These are phyloP conservation scores for Suillus occidentalis DNA, from an alignment of 768 basidiomycete genomes.

Conservation along the genomic window DNA sequence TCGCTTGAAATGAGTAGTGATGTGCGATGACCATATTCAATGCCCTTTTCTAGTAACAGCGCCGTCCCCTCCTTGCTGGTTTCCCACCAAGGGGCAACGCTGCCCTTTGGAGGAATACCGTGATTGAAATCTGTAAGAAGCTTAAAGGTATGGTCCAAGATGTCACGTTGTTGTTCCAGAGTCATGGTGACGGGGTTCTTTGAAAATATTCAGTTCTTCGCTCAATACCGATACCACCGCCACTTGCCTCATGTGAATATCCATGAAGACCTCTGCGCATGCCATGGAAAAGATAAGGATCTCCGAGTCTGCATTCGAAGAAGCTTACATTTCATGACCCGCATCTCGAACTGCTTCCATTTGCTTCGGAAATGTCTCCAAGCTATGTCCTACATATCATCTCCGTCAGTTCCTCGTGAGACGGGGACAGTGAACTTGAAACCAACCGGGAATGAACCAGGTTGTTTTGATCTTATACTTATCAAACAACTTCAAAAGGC, in stretches of 20 bases:
- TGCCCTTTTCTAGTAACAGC: conserved; percentile 67
- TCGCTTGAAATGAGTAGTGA: conserved; percentile 12
- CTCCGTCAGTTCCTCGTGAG: neutral
- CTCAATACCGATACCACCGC: neutral
- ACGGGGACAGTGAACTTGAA: neutral
- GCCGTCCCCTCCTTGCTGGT: conserved; percentile 64
- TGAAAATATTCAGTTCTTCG: neutral
- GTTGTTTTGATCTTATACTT: conserved; percentile 66
- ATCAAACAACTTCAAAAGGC: conserved; percentile 64
- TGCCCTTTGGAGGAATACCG: conserved; percentile 57
- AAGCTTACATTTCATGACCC: conserved; percentile 64
- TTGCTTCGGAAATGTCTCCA: conserved; percentile 73
- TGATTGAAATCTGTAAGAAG: conserved; percentile 66
- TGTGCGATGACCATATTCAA: conserved; percentile 58
- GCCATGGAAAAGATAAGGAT: neutral
- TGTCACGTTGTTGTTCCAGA: conserved; percentile 67
- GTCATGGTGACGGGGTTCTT: conserved; percentile 63
- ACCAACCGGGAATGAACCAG: conserved; percentile 69
- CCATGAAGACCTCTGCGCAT: conserved; percentile 58
- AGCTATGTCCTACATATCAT: conserved; percentile 52
- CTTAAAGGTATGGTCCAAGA: conserved; percentile 63
- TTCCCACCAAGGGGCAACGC: conserved; percentile 83
- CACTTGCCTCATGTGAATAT: conserved; percentile 63
- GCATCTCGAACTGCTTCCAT: conserved; percentile 70
- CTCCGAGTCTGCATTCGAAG: too few relatives aligned